Evolutionary conservation across 371 early-diverging fungal genomes (phyloP), one percentile per base, ranked within the genome.

Genomic region (Conidiobolus incongruus): DNA sequence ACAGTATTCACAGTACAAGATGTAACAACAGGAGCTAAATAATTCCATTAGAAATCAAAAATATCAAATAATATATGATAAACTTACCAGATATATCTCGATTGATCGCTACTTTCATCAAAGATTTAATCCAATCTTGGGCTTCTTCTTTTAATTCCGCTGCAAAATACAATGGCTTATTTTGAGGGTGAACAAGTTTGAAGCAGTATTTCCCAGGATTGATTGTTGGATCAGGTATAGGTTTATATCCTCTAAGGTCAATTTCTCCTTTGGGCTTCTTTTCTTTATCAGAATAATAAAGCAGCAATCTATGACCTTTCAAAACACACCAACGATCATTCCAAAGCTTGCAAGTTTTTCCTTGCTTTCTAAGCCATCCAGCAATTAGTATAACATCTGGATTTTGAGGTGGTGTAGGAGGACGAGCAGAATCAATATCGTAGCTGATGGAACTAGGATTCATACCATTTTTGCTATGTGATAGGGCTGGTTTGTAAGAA

Each of bases 291-390:
- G 68, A 63, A 40, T 74, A 72, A 40, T 73, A 71, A 46, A 73
- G 70, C 45, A 65, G 72, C 13, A 77, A 53, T 17, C 68, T 63
- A 5, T 60, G 51, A 0, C 72, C 74, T 44, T 75, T 73, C 28
- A 77, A 54, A 23, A 73, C 70, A 50, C 70, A 77, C 69, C 68
- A 77, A 4, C 77, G 64, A 29, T 61, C 64, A 49, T 75, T 74
- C 75, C 75, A 77, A 8, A 62, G 65, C 32, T 68, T 68, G 48
- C 72, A 73, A 23, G 62, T 64, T 33, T 67, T 70, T 0, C 72
- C 64, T 48, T 72, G 71, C 45, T 75, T 75, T 48, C 68, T 62
- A 21, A 77, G 58, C 65, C 67, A 74, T 12, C 44, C 33, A 17
- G 21, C 21, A 15, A 44, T 33, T 3, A 33, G 21, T 5, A 35